Evolutionary conservation across 192 early-diverging fungal species (phyloP).

Genomic region (Entophlyctis helioformis): DNA sequence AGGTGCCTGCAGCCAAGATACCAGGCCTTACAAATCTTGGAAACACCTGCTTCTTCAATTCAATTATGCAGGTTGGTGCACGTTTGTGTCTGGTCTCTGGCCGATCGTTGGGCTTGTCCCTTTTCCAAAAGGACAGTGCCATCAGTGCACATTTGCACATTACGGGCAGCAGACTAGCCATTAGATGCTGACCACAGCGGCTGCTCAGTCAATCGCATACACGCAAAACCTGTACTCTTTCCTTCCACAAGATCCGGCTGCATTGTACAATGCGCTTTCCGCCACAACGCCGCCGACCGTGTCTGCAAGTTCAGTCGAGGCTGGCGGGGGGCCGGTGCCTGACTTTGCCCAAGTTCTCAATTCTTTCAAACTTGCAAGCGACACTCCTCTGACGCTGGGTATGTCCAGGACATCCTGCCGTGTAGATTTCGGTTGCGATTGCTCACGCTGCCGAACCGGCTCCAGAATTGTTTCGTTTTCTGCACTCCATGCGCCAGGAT

Average conservation of each 20-base stretch:
- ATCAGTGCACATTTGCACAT: background rate
- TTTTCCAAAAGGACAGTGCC: too few species aligned
- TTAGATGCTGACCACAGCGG: background rate
- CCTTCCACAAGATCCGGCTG: background rate
- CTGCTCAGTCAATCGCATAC: conserved; percentile 17
- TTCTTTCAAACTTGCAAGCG: too few species aligned
- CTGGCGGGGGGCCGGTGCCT: background rate
- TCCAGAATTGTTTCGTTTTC: too few species aligned
- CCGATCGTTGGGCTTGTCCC: background rate
- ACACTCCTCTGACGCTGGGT: too few species aligned
- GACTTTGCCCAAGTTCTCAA: background rate
- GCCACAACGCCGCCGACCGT: conserved; percentile 1
- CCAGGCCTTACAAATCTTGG: conserved; percentile 61
- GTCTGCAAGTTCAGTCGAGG: background rate
- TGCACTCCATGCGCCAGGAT: background rate
- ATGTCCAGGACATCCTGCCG: too few species aligned
- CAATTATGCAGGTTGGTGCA: conserved; percentile 42
- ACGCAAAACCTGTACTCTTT: conserved; percentile 6
- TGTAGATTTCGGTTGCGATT: too few species aligned
- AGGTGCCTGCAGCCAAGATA: background rate
- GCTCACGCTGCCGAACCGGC: too few species aligned
- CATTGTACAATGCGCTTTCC: background rate
- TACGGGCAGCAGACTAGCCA: background rate
- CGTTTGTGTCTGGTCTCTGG: background rate
- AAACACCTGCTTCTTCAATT: conserved; percentile 76